Evolutionary conservation across 2,329 filamentous ascomycete genomes (phyloP).

Genomic region (Cladophialophora carrionii): DNA sequence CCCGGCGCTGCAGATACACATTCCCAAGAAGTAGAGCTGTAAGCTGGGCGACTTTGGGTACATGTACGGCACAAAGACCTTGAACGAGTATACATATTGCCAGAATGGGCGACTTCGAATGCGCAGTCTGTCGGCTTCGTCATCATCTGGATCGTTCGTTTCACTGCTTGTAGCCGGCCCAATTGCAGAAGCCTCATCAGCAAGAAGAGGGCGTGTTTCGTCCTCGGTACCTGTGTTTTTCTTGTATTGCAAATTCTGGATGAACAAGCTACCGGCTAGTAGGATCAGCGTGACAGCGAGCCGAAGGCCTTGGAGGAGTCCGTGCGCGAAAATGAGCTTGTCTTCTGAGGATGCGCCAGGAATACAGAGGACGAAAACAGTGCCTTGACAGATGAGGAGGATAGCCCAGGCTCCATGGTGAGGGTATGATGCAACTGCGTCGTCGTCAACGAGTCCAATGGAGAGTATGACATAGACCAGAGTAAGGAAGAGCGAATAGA

Average conservation of each 20-base stretch:
- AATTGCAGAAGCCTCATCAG: conserved; percentile 46
- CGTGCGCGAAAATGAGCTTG: background rate
- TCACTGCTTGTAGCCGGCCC: conserved; percentile 56
- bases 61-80: conserved; percentile 74
- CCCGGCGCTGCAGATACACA: conserved; percentile 68
- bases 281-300: conserved; percentile 36
- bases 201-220: conserved; percentile 45
- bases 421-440: conserved; percentile 63
- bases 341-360: background rate
- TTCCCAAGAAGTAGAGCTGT: conserved; percentile 68
- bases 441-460: conserved; percentile 57
- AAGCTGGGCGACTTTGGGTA: conserved; percentile 71
- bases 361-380: conserved; percentile 12
- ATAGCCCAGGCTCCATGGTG: conserved; percentile 66
- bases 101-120: conserved; percentile 50
- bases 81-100: conserved; percentile 74
- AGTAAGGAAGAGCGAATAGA: conserved; percentile 27
- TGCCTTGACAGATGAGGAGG: conserved; percentile 59
- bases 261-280: conserved; percentile 2
- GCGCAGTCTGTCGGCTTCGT: conserved; percentile 55
- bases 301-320: conserved; percentile 9
- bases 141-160: conserved; percentile 58
- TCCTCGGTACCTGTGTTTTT: conserved; percentile 14
- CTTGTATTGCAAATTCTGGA: background rate
- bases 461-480: conserved; percentile 62